Evolutionary conservation across 345 rosid genomes (phyloP).

Genomic region (Zanthoxylum bungeanum): DNA sequence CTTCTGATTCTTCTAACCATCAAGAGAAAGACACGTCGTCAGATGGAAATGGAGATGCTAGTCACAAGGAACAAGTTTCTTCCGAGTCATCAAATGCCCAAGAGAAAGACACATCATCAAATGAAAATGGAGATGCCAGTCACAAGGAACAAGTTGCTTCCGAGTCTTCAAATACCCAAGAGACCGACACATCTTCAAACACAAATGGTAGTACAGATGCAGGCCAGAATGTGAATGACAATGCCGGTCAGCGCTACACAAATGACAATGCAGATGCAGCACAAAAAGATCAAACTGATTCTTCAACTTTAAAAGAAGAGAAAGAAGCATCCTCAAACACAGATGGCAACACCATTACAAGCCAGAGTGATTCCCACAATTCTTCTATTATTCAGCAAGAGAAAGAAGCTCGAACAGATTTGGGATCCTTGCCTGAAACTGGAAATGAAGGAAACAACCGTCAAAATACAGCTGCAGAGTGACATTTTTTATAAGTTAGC

Average conservation of each 20-base stretch:
- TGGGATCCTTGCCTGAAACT: slow-evolving; percentile 48
- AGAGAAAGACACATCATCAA: slow-evolving; percentile 17
- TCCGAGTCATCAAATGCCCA: slow-evolving; percentile 12
- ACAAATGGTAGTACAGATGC: slow-evolving; percentile 16
- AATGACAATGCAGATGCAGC: slow-evolving; percentile 28
- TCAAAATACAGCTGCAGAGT: slow-evolving; percentile 50
- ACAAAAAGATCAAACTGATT: slow-evolving; percentile 18
- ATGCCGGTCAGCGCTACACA: slow-evolving; percentile 21
- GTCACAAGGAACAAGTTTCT: slow-evolving; percentile 18
- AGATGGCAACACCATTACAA: slow-evolving; percentile 20
- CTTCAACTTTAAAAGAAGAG: slow-evolving; percentile 27
- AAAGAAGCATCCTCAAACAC: slow-evolving; percentile 28
- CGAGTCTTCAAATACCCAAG: background rate
- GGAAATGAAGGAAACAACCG: slow-evolving; percentile 27
- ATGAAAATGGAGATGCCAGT: slow-evolving; percentile 19
- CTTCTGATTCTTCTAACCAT: slow-evolving; percentile 27
- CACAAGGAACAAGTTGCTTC: slow-evolving; percentile 16
- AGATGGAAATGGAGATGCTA: slow-evolving; percentile 20
- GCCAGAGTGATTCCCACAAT: slow-evolving; percentile 29
- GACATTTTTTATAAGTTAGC: slow-evolving; percentile 15
- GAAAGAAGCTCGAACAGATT: slow-evolving; percentile 46
- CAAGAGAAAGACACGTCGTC: slow-evolving; percentile 26
- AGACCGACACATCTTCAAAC: background rate
- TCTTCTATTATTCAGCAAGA: slow-evolving; percentile 39
- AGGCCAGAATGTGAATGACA: slow-evolving; percentile 29